phyloP scores from a whole-genome alignment of 2,329 filamentous ascomycete genomes.

The Aspergillus sp. region DNA sequence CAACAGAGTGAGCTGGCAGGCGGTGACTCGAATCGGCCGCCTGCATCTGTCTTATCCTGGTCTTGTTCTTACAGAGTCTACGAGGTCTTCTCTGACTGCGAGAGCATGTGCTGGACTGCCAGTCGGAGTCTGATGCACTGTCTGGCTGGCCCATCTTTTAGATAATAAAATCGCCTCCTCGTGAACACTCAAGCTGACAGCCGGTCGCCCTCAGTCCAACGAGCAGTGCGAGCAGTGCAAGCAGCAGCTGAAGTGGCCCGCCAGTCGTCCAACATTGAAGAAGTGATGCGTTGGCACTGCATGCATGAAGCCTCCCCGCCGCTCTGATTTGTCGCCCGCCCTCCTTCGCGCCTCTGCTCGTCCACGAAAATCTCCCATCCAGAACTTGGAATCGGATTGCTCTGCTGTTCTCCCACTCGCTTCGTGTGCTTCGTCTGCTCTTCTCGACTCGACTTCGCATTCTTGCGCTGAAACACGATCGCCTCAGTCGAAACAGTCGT shows the following conservation, averaged over 20 bases:
- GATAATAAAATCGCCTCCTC: not conserved
- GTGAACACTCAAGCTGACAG: not conserved
- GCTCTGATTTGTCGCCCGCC: slow-evolving; percentile 31
- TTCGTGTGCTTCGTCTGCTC: not conserved
- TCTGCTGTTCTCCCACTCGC: not conserved
- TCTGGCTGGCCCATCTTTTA: too few species aligned
- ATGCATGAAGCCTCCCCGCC: slow-evolving; percentile 31
- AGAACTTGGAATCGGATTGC: not conserved
- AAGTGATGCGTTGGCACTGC: slow-evolving; percentile 29
- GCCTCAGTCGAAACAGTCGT: not conserved
- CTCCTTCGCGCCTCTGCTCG: slow-evolving; percentile 20
- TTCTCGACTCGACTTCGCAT: not conserved
- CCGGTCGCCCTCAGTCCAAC: not conserved
- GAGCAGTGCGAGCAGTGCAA: not conserved
- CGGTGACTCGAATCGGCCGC: slow-evolving; percentile 32
- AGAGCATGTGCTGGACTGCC: not conserved
- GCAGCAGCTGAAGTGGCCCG: not conserved
- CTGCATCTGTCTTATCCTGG: slow-evolving; percentile 20
- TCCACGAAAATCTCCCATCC: slow-evolving; percentile 12
- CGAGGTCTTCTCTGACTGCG: too few species aligned
- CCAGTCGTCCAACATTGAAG: slow-evolving; percentile 4
- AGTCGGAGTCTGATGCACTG: not conserved
- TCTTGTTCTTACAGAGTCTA: too few species aligned
- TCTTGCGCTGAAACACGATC: slow-evolving; percentile 7
- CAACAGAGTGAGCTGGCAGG: slow-evolving; percentile 13